These are phyloP conservation scores for Ganoderma meredithae DNA, from an alignment of 1,284 basidiomycete species.

Conservation along the genomic window DNA sequence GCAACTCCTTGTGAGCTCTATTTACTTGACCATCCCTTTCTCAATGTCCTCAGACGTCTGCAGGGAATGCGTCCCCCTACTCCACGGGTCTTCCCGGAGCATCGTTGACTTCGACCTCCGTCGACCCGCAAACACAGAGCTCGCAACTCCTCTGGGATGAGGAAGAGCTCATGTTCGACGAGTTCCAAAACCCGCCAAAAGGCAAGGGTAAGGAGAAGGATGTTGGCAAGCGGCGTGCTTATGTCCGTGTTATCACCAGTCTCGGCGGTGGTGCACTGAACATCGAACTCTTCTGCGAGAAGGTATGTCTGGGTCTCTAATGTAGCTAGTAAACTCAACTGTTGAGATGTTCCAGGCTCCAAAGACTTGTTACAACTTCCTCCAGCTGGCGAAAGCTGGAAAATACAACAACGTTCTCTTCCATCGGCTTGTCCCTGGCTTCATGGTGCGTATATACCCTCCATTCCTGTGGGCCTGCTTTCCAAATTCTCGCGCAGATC, in stretches of 20 bases:
- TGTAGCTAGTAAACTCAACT: neutral
- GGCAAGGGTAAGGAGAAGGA: conserved; percentile 93
- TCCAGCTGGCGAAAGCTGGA: conserved; percentile 88
- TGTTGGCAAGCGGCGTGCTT: conserved; percentile 86
- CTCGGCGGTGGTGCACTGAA: conserved; percentile 88
- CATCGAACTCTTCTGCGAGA: conserved; percentile 91
- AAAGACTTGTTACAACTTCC: conserved; percentile 97
- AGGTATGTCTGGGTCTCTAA: conserved; percentile 51
- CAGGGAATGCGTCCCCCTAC: conserved; percentile 92
- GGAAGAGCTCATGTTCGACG: conserved; percentile 95
- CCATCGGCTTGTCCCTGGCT: conserved; percentile 94
- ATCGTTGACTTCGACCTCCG: conserved; percentile 91
- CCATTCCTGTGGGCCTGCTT: neutral
- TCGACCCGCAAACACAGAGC: conserved; percentile 80
- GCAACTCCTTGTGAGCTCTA: conserved; percentile 66
- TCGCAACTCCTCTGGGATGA: conserved; percentile 93
- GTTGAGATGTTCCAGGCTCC: conserved; percentile 68
- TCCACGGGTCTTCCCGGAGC: conserved; percentile 93
- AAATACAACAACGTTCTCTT: conserved; percentile 93
- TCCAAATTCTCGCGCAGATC: conserved; percentile 54
- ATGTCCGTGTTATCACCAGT: conserved; percentile 91
- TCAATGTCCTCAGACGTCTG: neutral
- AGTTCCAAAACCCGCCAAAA: conserved; percentile 77
- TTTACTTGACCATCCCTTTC: neutral
- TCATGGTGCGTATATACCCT: conserved; percentile 75